These are phyloP conservation scores for Coprinopsis marcescibilis DNA, from an alignment of 768 basidiomycete genomes.

Conservation along the genomic window DNA sequence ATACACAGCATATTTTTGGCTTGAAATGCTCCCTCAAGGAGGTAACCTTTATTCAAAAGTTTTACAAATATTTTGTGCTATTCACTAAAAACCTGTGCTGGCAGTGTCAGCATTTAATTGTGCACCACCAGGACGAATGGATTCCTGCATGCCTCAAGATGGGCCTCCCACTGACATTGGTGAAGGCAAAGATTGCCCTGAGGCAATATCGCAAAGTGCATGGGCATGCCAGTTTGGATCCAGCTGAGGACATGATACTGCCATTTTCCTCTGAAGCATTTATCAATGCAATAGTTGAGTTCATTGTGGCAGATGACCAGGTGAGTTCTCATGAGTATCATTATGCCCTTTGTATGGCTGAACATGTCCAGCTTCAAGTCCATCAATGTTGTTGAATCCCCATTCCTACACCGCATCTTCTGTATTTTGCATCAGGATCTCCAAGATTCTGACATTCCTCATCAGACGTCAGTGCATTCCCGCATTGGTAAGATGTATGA, in stretches of 20 bases:
- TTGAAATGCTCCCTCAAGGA: no score
- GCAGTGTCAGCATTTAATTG: background rate
- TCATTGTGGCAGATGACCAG: constrained; percentile 4
- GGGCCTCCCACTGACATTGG: background rate
- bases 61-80: background rate
- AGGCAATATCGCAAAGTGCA: background rate
- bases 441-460: constrained; percentile 22
- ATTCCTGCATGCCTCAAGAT: background rate
- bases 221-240: background rate
- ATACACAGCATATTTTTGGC: no score
- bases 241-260: background rate
- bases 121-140: background rate
- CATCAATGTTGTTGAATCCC: constrained; percentile 22
- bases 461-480: constrained; percentile 18
- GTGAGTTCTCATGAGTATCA: background rate
- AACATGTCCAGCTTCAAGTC: constrained; percentile 5
- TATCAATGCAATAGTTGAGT: background rate
- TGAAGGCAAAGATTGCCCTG: background rate
- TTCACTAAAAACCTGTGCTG: background rate
- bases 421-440: no score
- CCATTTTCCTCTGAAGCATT: constrained; percentile 1
- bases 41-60: no score
- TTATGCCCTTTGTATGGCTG: background rate
- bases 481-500: constrained; percentile 18
- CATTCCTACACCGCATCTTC: constrained; percentile 8